These are phyloP conservation scores for Galeopsis tetrahit DNA, from an alignment of 257 asterid species.

Conservation along the genomic window DNA sequence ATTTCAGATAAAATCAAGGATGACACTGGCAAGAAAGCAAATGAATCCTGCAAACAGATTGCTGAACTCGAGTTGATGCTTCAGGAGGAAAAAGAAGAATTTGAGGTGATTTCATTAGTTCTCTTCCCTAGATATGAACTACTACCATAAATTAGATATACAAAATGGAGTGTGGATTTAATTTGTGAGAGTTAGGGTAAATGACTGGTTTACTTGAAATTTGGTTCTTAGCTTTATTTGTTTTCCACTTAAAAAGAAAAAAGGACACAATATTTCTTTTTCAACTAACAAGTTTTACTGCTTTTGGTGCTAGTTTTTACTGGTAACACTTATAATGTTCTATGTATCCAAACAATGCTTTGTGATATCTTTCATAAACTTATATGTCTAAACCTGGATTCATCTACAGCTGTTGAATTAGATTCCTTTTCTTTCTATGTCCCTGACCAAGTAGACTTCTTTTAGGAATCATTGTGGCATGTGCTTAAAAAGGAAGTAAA, in stretches of 20 bases:
- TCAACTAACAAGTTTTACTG: conserved; percentile 17
- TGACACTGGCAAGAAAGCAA: conserved; percentile 40
- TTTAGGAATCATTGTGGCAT: conserved; percentile 46
- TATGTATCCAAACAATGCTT: conserved; percentile 18
- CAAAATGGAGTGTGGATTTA: not conserved
- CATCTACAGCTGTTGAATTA: conserved; percentile 24
- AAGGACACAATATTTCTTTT: conserved; percentile 23
- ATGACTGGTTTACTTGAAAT: conserved; percentile 9
- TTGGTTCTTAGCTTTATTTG: conserved; percentile 17
- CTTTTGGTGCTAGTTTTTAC: conserved; percentile 23
- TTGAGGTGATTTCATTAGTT: conserved; percentile 56
- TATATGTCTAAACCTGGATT: conserved; percentile 26
- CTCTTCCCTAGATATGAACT: conserved; percentile 25
- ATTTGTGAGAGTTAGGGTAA: conserved; percentile 12
- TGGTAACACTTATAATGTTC: conserved; percentile 3
- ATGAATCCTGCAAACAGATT: conserved; percentile 50
- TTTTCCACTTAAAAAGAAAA: not conserved
- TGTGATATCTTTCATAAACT: conserved; percentile 23
- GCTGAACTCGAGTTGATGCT: conserved; percentile 58
- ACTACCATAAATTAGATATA: conserved; percentile 6
- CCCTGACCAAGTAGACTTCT: conserved; percentile 11
- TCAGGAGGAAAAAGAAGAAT: conserved; percentile 63
- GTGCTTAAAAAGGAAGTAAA: conserved; percentile 39
- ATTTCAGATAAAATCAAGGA: conserved; percentile 43
- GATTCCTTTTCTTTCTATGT: not conserved